These are phyloP conservation scores for Hylodesmum podocarpum DNA, from an alignment of 306 rosid species.

Conservation along the genomic window DNA sequence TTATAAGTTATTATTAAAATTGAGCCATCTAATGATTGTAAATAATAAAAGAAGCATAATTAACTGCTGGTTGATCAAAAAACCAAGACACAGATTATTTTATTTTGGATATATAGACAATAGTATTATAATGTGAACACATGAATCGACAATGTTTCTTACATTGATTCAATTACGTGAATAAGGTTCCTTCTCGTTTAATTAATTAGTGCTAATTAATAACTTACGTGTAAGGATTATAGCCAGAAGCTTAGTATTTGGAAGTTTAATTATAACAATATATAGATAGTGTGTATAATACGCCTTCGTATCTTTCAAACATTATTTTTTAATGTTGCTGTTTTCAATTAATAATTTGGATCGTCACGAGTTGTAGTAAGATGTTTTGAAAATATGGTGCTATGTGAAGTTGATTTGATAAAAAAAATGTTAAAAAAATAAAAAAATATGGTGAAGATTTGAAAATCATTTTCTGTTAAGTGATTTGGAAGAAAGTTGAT, in stretches of 20 bases:
- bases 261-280: background rate
- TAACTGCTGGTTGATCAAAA: background rate
- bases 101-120: no score
- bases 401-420: background rate
- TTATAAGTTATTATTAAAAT: background rate
- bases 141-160: background rate
- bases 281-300: background rate
- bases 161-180: background rate
- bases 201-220: background rate
- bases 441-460: no score
- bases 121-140: background rate
- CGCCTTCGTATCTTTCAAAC: background rate
- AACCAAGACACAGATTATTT: background rate
- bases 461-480: conserved; percentile 5
- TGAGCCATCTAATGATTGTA: background rate
- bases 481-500: background rate
- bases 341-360: background rate
- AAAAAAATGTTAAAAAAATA: no score
- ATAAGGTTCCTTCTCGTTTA: background rate
- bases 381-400: background rate
- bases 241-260: background rate
- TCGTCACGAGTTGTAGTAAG: background rate
- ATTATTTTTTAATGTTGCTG: background rate
- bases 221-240: background rate
- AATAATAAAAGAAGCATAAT: background rate